A percentile compares a stretch with the other conserved stretches of the same genome.
Conservation (phyloP, 768 basidiomycete genomes). For the Pleurotus salmoneostramineus region DNA sequence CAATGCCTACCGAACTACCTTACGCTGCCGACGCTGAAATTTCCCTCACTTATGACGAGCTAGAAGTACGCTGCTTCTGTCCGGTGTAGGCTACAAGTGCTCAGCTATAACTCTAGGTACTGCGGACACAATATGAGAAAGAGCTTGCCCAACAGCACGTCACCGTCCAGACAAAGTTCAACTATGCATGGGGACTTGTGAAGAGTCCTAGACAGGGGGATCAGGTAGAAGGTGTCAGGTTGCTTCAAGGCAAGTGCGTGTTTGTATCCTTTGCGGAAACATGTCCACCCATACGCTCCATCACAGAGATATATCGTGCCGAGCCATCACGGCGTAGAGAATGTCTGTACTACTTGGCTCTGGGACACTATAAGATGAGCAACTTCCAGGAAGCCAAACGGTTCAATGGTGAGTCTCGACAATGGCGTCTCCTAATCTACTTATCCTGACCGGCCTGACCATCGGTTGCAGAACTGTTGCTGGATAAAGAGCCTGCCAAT, state of each 20-base stretch:
- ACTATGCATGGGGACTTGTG: slow-evolving; percentile 95
- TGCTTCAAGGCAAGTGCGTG: slow-evolving; percentile 75
- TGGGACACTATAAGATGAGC: slow-evolving; percentile 95
- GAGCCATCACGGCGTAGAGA: slow-evolving; percentile 88
- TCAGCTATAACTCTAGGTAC: slow-evolving; percentile 49
- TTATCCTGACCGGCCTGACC: not conserved
- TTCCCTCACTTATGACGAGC: slow-evolving; percentile 84
- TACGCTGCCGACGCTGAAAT: slow-evolving; percentile 95
- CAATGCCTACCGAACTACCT: slow-evolving; percentile 80
- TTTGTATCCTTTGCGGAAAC: not conserved
- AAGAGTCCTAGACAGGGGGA: slow-evolving; percentile 84
- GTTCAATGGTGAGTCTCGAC: slow-evolving; percentile 79
- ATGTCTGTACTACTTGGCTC: slow-evolving; percentile 93
- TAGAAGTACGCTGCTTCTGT: slow-evolving; percentile 53
- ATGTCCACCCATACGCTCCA: not conserved
- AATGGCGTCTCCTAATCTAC: not conserved
- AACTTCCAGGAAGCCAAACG: slow-evolving; percentile 90
- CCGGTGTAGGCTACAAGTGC: not conserved
- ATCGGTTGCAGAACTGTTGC: slow-evolving; percentile 58
- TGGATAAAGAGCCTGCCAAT: slow-evolving; percentile 92
- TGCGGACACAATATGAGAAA: slow-evolving; percentile 84
- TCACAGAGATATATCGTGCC: slow-evolving; percentile 82
- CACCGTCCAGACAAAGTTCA: slow-evolving; percentile 95
- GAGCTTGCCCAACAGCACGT: slow-evolving; percentile 82
- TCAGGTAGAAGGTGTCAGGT: slow-evolving; percentile 87